Evolutionary conservation across 2,329 filamentous ascomycete genomes (phyloP).

Genomic region (Aspergillus sojae): DNA sequence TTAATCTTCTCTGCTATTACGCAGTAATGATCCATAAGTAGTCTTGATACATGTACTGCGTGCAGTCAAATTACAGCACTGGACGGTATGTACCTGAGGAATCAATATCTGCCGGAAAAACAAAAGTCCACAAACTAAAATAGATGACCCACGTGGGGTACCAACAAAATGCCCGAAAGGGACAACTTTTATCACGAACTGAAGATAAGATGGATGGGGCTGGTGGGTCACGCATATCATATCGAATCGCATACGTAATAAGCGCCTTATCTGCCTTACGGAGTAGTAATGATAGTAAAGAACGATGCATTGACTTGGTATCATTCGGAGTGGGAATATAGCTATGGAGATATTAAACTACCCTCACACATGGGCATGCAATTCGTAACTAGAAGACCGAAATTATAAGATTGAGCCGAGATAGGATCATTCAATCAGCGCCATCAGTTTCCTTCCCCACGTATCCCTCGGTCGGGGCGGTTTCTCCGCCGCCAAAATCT

Average conservation of each 20-base stretch:
- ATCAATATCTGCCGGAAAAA: too few species aligned
- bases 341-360: background rate
- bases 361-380: background rate
- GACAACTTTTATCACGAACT: background rate
- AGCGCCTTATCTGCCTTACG: background rate
- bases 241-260: background rate
- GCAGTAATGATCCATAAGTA: too few species aligned
- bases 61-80: too few species aligned
- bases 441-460: conserved; percentile 36
- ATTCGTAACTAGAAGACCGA: background rate
- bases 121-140: background rate
- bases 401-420: background rate
- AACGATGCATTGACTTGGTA: background rate
- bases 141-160: background rate
- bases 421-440: conserved; percentile 29
- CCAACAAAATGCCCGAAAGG: background rate
- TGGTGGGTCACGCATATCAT: background rate
- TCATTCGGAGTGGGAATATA: background rate
- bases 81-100: too few species aligned
- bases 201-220: background rate
- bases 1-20: too few species aligned
- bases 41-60: too few species aligned
- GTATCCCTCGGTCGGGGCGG: conserved; percentile 33
- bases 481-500: conserved; percentile 53
- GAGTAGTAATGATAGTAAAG: background rate